Base-by-base conservation (phyloP, 192 early-diverging fungal genomes). In the Geosiphon pyriformis region DNA sequence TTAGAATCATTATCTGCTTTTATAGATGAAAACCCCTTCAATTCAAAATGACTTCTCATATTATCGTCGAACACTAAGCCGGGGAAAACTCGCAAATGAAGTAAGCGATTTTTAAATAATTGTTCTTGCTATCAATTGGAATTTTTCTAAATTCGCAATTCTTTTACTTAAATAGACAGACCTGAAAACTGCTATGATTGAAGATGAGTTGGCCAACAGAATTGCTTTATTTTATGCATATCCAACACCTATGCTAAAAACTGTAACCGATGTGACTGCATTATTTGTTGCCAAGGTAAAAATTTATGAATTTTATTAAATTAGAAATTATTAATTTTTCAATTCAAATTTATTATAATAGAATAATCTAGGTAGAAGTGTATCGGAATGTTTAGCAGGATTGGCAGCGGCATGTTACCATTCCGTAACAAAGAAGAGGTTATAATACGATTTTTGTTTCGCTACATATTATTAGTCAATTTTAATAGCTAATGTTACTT, bases 31-130 rank as follows among this genome's bases (percentile, higher is more conserved):
- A 67, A 90, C 85, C 47, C 84, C 88, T 17, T 85, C 86, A 69
- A 84, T 97, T 65, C 96, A 98, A 74, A 98, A 98, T 76, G 96
- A 98, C 68, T 94, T 98, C 72, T 94, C 94, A 46, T 98, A 94
- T 72, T 98, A 98, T 68, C 90, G 94, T 46, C 83, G 96, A 57
- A 91, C 93, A 54, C 76, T 94, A 27, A 84, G 85, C 33, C 87
- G 92, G 47, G 92, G 91, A 68, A 80, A 87, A 57, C 83, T 85
- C 68, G 72, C 78, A 27, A 74, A 82, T 61, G 83, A 90, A 65
- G 83, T 67, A 22, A 57, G 65, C 57, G 12, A 4, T 12, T 55
- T 20, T 57, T 30, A 53, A 30, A 20, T 23, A n/a, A 31, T 31
- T 63, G 6, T 50, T 54, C 23, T 30, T 53, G 30, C 7, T 34